These are phyloP conservation scores for Clarireedia homoeocarpa DNA, from an alignment of 2,329 filamentous ascomycete species.

Conservation along the genomic window DNA sequence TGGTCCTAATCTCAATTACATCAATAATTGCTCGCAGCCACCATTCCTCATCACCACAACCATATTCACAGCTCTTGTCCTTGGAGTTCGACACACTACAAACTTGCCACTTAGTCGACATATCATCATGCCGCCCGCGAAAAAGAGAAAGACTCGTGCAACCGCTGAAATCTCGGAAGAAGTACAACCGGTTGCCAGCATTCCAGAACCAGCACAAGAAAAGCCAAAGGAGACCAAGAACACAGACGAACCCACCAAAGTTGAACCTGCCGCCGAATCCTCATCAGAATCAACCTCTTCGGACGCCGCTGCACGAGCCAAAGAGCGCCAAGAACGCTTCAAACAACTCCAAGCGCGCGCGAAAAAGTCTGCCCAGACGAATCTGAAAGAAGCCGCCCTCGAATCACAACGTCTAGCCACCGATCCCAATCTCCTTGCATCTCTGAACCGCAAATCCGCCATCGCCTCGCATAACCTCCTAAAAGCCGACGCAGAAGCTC, in stretches of 20 bases:
- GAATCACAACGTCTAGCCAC: conserved; percentile 74
- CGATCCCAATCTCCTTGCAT: conserved; percentile 68
- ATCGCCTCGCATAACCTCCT: conserved; percentile 87
- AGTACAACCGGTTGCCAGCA: conserved; percentile 3
- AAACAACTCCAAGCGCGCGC: conserved; percentile 79
- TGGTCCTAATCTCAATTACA: not conserved
- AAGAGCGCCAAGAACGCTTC: conserved; percentile 73
- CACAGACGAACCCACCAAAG: not conserved
- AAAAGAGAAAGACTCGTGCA: conserved; percentile 37
- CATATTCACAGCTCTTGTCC: not conserved
- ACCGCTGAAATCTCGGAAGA: conserved; percentile 16
- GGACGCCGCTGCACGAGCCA: conserved; percentile 38
- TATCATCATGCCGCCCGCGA: conserved; percentile 35
- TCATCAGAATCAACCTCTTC: conserved; percentile 17
- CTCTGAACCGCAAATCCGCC: conserved; percentile 77
- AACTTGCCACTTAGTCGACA: too few relatives aligned
- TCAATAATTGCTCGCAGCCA: not conserved
- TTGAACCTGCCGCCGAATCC: conserved; percentile 8
- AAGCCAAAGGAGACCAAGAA: conserved; percentile 6
- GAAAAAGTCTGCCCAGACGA: conserved; percentile 62
- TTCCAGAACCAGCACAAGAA: conserved; percentile 6
- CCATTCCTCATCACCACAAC: not conserved
- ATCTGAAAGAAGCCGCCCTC: conserved; percentile 74
- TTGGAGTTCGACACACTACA: not conserved
- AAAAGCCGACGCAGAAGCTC: conserved; percentile 80